Evolutionary conservation across 495 filamentous ascomycete genomes (phyloP).

Genomic region (Daldinia concentrica): DNA sequence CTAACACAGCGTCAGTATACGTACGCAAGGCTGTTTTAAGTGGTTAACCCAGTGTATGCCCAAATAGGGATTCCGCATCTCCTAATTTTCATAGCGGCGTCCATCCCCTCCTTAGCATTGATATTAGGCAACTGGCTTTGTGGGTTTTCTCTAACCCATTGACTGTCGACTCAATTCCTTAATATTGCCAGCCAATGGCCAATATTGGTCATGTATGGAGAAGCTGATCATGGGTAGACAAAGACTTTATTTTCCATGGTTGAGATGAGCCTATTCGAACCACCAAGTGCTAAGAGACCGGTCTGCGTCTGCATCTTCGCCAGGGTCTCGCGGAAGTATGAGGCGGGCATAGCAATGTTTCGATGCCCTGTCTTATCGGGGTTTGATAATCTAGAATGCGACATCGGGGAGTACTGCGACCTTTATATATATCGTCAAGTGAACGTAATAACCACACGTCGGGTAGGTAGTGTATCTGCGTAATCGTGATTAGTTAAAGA

Average conservation of each 20-base stretch:
- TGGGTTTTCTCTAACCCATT: not conserved
- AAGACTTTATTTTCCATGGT: not conserved
- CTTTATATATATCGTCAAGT: slow-evolving; percentile 2
- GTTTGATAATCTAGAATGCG: not conserved
- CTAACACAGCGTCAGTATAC: slow-evolving; percentile 23
- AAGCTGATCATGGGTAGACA: not conserved
- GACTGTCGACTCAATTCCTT: not conserved
- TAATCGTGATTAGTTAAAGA: slow-evolving; percentile 27
- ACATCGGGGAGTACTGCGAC: not conserved
- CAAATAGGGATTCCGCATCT: not conserved
- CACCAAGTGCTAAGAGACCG: not conserved
- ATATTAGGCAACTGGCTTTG: not conserved
- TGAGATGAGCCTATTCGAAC: not conserved
- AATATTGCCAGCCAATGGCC: not conserved
- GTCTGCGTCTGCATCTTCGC: not conserved
- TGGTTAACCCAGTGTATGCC: not conserved
- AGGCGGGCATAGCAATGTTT: not conserved
- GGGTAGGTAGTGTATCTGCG: slow-evolving; percentile 11
- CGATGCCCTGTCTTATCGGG: not conserved
- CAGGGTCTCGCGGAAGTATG: not conserved
- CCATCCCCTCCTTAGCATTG: not conserved
- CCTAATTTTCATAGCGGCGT: not conserved
- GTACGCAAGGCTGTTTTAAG: slow-evolving; percentile 19
- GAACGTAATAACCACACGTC: not conserved
- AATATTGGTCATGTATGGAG: not conserved